A percentile compares a stretch with the other conserved stretches of the same genome.
These are phyloP conservation scores for Ceratocystis cacaofunesta DNA, from an alignment of 2,329 filamentous ascomycete species.

Conservation along the genomic window DNA sequence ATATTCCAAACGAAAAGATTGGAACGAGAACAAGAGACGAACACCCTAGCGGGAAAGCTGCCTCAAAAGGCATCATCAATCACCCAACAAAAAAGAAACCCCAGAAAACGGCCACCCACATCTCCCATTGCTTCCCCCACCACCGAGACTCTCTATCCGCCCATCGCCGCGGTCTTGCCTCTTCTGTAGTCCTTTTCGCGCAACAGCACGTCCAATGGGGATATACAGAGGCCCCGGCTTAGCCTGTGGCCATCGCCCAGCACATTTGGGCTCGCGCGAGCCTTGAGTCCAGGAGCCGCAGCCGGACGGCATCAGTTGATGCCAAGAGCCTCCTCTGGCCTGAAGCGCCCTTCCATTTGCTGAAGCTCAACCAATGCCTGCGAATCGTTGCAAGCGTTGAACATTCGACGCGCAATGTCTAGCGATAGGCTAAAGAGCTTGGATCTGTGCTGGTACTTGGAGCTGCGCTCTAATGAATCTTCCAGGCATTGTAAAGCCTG, in stretches of 20 bases:
- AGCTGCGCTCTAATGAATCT: not conserved
- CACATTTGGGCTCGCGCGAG: too few relatives aligned
- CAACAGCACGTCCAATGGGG: too few relatives aligned
- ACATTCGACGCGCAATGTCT: not conserved
- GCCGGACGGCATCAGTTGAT: not conserved
- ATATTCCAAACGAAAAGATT: too few relatives aligned
- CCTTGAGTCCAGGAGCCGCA: not conserved
- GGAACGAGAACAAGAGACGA: too few relatives aligned
- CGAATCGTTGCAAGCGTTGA: not conserved
- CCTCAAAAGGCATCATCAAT: not conserved
- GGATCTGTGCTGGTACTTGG: not conserved
- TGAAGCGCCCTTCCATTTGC: not conserved
- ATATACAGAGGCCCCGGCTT: too few relatives aligned
- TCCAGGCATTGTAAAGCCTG: not conserved
- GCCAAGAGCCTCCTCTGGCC: not conserved
- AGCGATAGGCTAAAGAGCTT: not conserved
- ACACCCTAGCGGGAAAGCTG: not conserved
- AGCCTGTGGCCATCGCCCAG: too few relatives aligned
- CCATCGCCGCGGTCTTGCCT: too few relatives aligned
- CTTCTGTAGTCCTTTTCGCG: too few relatives aligned
- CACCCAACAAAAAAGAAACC: not conserved
- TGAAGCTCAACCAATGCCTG: not conserved
- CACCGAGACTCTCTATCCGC: too few relatives aligned
- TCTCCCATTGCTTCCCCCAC: not conserved
- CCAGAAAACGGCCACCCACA: not conserved